Evolutionary conservation across 305 asterid genomes (phyloP), one percentile per base, ranked within the genome.

Genomic region (Monarda citriodora): DNA sequence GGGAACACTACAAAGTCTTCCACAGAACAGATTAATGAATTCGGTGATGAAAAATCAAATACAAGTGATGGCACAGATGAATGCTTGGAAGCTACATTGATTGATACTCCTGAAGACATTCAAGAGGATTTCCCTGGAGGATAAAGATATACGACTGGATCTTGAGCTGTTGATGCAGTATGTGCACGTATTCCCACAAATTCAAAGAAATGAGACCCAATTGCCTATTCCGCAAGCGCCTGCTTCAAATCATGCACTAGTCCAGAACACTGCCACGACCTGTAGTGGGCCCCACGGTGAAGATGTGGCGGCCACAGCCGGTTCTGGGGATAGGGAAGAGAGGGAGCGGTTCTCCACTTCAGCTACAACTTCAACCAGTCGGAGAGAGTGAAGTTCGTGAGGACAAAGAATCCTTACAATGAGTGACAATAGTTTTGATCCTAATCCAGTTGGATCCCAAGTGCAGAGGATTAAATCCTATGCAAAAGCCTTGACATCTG

Each of bases 121-220:
- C 76, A 60, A 45, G 74, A 62, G 14, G 89, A 84, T 16, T 49
- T 44, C 82, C 42, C 36, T 76, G 79, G 76, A 72, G 42, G 87
- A 79, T 83, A 84, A 80, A 71, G 75, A 82, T 12, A 79, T 78
- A 37, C 80, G 74, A 20, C 66, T 58, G 0, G 94, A 85, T 76
- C 78, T 82, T 34, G 94, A 85, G n/a, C n/a, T n/a, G n/a, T n/a
- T n/a, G n/a, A n/a, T n/a, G n/a, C n/a, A n/a, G n/a, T n/a, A n/a
- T n/a, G n/a, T n/a, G n/a, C n/a, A n/a, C n/a, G n/a, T n/a, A n/a
- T n/a, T n/a, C n/a, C n/a, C n/a, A n/a, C n/a, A n/a, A n/a, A n/a
- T n/a, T n/a, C n/a, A n/a, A n/a, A n/a, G n/a, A n/a, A n/a, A n/a
- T n/a, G n/a, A n/a, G n/a, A n/a, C n/a, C n/a, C n/a, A n/a, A n/a